Evolutionary conservation across 306 rosid species (phyloP).

Genomic region (Vigna unguiculata): DNA sequence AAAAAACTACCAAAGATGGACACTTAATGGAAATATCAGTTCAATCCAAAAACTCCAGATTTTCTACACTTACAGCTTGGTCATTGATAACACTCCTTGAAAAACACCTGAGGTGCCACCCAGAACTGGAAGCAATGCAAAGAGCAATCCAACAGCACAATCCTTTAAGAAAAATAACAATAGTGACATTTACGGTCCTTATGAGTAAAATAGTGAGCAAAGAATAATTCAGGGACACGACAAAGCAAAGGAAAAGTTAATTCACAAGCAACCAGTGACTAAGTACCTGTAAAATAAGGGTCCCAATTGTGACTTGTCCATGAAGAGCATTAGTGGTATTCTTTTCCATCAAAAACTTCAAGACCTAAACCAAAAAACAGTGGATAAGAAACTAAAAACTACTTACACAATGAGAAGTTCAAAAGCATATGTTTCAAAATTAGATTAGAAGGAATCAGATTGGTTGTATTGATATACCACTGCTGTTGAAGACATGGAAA

Average conservation of each 20-base stretch:
- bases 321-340: conserved; percentile 79
- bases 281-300: conserved; percentile 89
- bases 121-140: conserved; percentile 96
- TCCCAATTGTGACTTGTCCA: conserved; percentile 95
- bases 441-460: conserved; percentile 23
- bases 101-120: conserved; percentile 97
- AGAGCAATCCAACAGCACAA: conserved; percentile 97
- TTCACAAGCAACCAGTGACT: conserved; percentile 16
- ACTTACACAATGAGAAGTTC: conserved; percentile 17
- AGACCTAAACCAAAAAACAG: conserved; percentile 60
- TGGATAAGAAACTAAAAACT: conserved; percentile 34
- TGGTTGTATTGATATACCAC: conserved; percentile 67
- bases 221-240: not conserved
- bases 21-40: conserved; percentile 47
- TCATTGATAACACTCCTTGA: conserved; percentile 93
- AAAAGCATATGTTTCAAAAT: conserved; percentile 14
- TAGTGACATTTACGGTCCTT: conserved; percentile 30
- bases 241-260: conserved; percentile 6
- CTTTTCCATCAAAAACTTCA: conserved; percentile 95
- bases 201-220: conserved; percentile 29
- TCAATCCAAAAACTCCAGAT: conserved; percentile 65
- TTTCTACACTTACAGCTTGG: conserved; percentile 73
- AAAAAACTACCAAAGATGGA: conserved; percentile 3
- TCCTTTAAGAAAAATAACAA: conserved; percentile 67
- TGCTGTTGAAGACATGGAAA: conserved; percentile 97